Base-by-base conservation (phyloP, 768 basidiomycete genomes). In the Hemileccinum impolitum region DNA sequence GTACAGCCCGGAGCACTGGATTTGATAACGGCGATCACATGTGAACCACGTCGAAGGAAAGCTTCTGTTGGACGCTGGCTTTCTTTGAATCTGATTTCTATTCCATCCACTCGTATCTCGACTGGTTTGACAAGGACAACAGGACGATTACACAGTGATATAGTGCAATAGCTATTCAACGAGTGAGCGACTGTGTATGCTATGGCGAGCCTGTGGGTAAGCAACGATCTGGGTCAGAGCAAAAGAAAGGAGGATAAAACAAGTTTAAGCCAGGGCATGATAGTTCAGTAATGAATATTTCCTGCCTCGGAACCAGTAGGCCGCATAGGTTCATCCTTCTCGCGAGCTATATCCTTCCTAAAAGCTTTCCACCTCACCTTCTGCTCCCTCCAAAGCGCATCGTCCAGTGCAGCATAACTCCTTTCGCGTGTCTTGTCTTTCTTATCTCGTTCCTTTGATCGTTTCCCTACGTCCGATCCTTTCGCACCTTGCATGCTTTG, bases 381-480 rank as follows among this genome's bases (percentile, higher is more conserved):
- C 43, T 70, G 70, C 18, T 63, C 61, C 44, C 65, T 68, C 55
- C 75, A 72, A 39, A 81, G 49, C 11, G 65, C 66, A n/a, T 70
- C 64, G 10, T 43, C 65, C 45, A 57, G 59, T 45, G 47, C 68
- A 59, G 53, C 63, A 52, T 51, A 64, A 52, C 62, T 61, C 34
- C 53, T 68, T 12, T 54, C 47, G 15, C 55, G 53, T 18, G 26
- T 11, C 43, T 55, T 65, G 45, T 55, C 54, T 58, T 64, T 56
- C 50, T 31, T 52, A 39, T 56, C 51, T 21, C 59, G 69, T 38
- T 65, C 53, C 38, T 55, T 65, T 12, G 61, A 59, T 43, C 66
- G 61, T 60, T 85, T 87, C 4, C 83, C 82, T 37, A 84, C 80
- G 54, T 86, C 81, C 48, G 84, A 63, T 19, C 79, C 77, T 45